Conservation (phyloP, 768 basidiomycete species). For the Tulasnella sp. region DNA sequence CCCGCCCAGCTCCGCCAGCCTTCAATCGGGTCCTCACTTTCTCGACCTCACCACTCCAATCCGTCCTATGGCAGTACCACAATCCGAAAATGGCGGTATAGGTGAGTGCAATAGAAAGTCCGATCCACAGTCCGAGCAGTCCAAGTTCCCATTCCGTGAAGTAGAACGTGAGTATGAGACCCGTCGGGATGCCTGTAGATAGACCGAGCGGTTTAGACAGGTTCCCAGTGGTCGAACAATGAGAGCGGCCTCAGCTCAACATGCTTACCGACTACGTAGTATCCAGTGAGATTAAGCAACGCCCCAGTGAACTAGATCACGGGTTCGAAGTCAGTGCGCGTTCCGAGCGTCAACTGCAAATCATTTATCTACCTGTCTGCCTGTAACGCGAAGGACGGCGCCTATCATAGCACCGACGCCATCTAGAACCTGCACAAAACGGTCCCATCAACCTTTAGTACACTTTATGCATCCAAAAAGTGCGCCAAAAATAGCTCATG, state of each 20-base stretch:
- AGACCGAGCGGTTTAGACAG: neutral
- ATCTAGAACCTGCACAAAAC: conserved; percentile 60
- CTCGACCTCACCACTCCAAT: conserved; percentile 61
- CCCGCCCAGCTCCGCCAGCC: neutral
- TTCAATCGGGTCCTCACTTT: conserved; percentile 37
- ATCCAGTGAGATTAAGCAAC: conserved; percentile 67
- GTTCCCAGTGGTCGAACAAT: conserved; percentile 6
- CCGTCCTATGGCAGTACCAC: conserved; percentile 42
- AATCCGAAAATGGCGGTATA: conserved; percentile 47
- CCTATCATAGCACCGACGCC: conserved; percentile 54
- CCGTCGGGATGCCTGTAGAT: conserved; percentile 59
- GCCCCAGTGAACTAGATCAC: conserved; percentile 53
- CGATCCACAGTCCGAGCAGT: conserved; percentile 75
- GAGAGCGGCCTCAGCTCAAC: neutral
- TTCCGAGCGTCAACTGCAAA: neutral
- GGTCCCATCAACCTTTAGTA: neutral
- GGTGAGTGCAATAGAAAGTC: conserved; percentile 57
- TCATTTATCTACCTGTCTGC: conserved; percentile 47
- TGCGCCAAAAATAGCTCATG: neutral
- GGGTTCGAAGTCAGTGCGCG: neutral
- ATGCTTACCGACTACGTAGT: conserved; percentile 58
- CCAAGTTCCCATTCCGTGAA: conserved; percentile 31
- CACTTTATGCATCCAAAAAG: neutral
- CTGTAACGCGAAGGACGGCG: conserved; percentile 74
- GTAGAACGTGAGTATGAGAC: conserved; percentile 65